Conservation (phyloP, 1,139 yeast genomes). For the Candida smagusa region DNA sequence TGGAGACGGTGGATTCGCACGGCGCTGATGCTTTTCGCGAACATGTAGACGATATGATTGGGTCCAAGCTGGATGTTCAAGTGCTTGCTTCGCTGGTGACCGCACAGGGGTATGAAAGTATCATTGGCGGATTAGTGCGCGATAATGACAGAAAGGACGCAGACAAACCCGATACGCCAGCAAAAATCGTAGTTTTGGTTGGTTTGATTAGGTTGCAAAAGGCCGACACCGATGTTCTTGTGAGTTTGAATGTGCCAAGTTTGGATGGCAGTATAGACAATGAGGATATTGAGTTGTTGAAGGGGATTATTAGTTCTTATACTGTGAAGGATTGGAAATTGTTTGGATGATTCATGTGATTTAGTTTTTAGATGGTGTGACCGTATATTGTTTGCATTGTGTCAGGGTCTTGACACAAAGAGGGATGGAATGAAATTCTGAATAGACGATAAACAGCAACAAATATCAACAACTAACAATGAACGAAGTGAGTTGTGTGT, state of each 20-base stretch:
- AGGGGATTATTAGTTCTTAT: slow-evolving; percentile 16
- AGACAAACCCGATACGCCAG: slow-evolving; percentile 31
- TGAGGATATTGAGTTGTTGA: slow-evolving; percentile 13
- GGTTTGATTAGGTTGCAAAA: slow-evolving; percentile 51
- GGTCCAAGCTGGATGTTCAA: slow-evolving; percentile 19
- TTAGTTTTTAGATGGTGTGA: too few species aligned
- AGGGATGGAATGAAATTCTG: too few species aligned
- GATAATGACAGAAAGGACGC: slow-evolving; percentile 46
- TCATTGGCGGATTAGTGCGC: slow-evolving; percentile 12
- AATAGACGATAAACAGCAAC: too few species aligned
- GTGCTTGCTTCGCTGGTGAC: slow-evolving; percentile 9
- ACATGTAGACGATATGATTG: slow-evolving; percentile 44
- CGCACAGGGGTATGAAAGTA: slow-evolving; percentile 9
- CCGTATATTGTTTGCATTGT: too few species aligned
- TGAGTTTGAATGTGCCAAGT: slow-evolving; percentile 57
- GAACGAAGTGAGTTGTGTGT: too few species aligned
- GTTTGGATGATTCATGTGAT: slow-evolving; percentile 12
- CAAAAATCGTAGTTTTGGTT: slow-evolving; percentile 39
- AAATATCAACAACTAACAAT: too few species aligned
- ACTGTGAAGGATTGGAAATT: slow-evolving; percentile 26
- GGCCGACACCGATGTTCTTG: slow-evolving; percentile 58
- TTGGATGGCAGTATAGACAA: slow-evolving; percentile 10
- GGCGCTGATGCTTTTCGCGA: slow-evolving; percentile 28
- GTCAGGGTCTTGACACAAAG: too few species aligned
- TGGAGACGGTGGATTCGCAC: slow-evolving; percentile 51